Base-by-base conservation (phyloP, 2,329 filamentous ascomycete species). In the Penicillium verrucosum region DNA sequence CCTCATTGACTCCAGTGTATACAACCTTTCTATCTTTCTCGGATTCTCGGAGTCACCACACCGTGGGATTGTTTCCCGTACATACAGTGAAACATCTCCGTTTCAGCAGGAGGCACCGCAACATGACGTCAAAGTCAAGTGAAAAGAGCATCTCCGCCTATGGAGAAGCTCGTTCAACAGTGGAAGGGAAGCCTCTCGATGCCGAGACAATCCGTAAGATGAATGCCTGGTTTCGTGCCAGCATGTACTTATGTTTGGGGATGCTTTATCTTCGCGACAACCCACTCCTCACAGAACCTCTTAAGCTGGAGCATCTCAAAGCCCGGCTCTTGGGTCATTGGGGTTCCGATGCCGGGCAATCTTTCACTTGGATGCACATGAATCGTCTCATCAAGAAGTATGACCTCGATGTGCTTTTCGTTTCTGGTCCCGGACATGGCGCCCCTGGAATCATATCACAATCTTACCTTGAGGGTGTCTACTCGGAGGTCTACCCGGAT, bases 351-450 rank as follows among this genome's bases (percentile, higher is more conserved):
- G 86, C 89, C n/a, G 89, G 89, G 14, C 89, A 92, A 73, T 86
- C 88, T 57, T 92, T 92, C 74, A 89, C 88, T 34, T 92, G 86
- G 73, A 89, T 91, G 77, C 89, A 92, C 75, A 88, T 90, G 80
- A 92, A 92, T 74, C 86, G 88, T 34, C 77, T 92, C 57, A 90
- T 92, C 79, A 90, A 89, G 73, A 92, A 91, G 74, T 89, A 90
- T 67, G 83, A 89, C 61, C 76, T 92, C 48, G 81, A 92, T 67
- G 81, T 84, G 30, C 80, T 90, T 64, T 92, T 89, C 70, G 79
- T 92, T 56, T 90, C 87, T 2, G 89, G 89, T 6, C 89, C 89
- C 0, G 89, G 89, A 40, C 89, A 92, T 64, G 89, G 89, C 54
- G 89, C 89, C 1, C 89, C 89, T 0, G 89, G 87, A 7, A 82